Conservation (phyloP, 768 basidiomycete genomes). For the Boletus pseudo-olivaceus region DNA sequence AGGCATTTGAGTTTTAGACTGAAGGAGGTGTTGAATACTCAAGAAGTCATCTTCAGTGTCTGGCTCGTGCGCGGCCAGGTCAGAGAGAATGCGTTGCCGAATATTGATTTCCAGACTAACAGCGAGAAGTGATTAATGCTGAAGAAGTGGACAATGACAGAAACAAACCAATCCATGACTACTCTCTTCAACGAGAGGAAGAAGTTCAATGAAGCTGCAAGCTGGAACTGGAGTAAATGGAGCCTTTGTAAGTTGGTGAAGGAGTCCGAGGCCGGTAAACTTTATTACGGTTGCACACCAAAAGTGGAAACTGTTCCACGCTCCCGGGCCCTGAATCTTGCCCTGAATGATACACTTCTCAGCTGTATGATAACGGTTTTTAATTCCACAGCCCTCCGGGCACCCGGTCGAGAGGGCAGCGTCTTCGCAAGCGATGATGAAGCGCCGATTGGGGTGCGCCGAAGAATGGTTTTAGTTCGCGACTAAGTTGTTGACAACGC, state of each 20-base stretch:
- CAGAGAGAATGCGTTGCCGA: slow-evolving; percentile 69
- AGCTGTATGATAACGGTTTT: too few relatives aligned
- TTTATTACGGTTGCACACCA: background rate
- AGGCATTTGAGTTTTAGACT: slow-evolving; percentile 55
- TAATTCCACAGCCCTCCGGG: too few relatives aligned
- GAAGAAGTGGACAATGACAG: background rate
- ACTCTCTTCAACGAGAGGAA: background rate
- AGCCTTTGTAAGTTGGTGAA: background rate
- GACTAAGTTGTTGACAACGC: too few relatives aligned
- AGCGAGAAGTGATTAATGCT: background rate
- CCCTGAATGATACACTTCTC: background rate
- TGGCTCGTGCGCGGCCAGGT: slow-evolving; percentile 60
- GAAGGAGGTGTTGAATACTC: slow-evolving; percentile 54
- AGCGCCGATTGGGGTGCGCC: too few relatives aligned
- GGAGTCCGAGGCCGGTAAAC: background rate
- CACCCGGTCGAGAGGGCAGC: too few relatives aligned
- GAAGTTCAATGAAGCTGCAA: background rate
- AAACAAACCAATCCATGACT: slow-evolving; percentile 50
- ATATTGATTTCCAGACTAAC: slow-evolving; percentile 74
- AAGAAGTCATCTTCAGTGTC: slow-evolving; percentile 44
- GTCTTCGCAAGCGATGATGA: too few relatives aligned
- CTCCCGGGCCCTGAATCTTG: too few relatives aligned
- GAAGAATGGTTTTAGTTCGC: too few relatives aligned
- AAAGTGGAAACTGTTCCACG: slow-evolving; percentile 1
- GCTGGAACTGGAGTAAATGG: background rate